These are phyloP conservation scores for Trametes cingulata DNA, from an alignment of 768 basidiomycete species.

Conservation along the genomic window DNA sequence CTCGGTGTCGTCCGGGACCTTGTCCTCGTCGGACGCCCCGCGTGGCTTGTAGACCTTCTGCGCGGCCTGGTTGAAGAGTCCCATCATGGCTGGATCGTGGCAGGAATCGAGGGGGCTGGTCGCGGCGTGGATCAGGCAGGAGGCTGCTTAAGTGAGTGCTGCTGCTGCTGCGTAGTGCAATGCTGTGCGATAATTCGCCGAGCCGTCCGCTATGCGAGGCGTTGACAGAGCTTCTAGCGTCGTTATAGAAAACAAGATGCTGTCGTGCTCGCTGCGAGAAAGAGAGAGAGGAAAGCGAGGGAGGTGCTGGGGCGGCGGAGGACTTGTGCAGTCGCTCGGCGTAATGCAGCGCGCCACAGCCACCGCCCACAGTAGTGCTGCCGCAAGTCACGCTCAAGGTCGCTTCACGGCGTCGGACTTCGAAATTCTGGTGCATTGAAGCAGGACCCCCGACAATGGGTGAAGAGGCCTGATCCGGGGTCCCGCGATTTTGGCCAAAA, in stretches of 20 bases:
- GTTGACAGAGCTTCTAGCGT: too few relatives aligned
- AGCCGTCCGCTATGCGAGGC: too few relatives aligned
- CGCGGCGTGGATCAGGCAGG: conserved; percentile 19
- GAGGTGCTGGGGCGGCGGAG: not conserved
- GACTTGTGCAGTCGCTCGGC: not conserved
- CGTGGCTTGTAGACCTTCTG: conserved; percentile 69
- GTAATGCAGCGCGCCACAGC: conserved; percentile 6
- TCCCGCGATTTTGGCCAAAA: too few relatives aligned
- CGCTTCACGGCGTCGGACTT: not conserved
- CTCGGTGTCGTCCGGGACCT: conserved; percentile 77
- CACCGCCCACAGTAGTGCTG: not conserved
- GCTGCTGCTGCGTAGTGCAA: conserved; percentile 17
- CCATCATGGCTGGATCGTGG: conserved; percentile 59
- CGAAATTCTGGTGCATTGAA: too few relatives aligned
- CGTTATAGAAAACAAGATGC: too few relatives aligned
- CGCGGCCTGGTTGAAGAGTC: conserved; percentile 71
- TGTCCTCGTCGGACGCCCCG: conserved; percentile 63
- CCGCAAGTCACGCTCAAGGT: too few relatives aligned
- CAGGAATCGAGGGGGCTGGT: conserved; percentile 1
- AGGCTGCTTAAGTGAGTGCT: not conserved
- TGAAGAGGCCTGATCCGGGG: too few relatives aligned
- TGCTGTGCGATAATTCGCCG: not conserved
- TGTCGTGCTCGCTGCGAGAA: not conserved
- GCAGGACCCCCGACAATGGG: too few relatives aligned
- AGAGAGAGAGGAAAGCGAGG: not conserved